phyloP scores from a whole-genome alignment of 306 rosid species.

The Quercus bicolor region DNA sequence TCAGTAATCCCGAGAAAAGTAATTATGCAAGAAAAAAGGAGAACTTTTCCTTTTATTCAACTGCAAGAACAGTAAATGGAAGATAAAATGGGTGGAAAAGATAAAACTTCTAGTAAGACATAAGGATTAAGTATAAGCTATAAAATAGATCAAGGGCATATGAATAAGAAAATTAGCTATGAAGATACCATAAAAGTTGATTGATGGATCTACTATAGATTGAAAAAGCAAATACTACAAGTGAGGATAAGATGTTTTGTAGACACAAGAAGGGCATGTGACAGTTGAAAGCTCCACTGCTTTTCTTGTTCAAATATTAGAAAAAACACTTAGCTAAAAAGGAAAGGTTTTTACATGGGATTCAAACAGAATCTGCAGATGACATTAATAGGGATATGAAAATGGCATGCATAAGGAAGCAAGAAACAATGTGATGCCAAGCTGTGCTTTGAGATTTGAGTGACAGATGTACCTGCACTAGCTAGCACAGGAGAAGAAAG shows the following conservation, averaged over 20 bases:
- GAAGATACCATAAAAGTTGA: not conserved
- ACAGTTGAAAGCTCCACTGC: not conserved
- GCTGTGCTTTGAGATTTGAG: constrained; percentile 30
- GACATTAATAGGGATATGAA: not conserved
- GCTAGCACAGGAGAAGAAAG: constrained; percentile 17
- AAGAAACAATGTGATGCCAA: not conserved
- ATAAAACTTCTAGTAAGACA: not conserved
- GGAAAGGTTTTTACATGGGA: not conserved
- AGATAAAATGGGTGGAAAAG: not conserved
- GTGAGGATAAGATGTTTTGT: not conserved
- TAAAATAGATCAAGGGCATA: not conserved
- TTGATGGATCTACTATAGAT: not conserved
- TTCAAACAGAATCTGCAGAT: constrained; percentile 9
- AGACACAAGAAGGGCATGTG: not conserved
- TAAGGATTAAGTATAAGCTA: not conserved
- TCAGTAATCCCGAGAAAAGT: constrained; percentile 25
- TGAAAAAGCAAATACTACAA: not conserved
- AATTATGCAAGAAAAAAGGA: constrained; percentile 10
- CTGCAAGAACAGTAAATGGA: constrained; percentile 18
- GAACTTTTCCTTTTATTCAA: constrained; percentile 15
- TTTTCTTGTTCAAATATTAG: not conserved
- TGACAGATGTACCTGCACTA: constrained; percentile 18
- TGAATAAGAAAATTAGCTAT: not conserved
- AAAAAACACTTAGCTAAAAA: not conserved
- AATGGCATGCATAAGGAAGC: constrained; percentile 12